Percentiles rank a stretch among this genome's conserved stretches.
phyloP scores from a whole-genome alignment of 441 rosid species.

The Lepidium campestre region DNA sequence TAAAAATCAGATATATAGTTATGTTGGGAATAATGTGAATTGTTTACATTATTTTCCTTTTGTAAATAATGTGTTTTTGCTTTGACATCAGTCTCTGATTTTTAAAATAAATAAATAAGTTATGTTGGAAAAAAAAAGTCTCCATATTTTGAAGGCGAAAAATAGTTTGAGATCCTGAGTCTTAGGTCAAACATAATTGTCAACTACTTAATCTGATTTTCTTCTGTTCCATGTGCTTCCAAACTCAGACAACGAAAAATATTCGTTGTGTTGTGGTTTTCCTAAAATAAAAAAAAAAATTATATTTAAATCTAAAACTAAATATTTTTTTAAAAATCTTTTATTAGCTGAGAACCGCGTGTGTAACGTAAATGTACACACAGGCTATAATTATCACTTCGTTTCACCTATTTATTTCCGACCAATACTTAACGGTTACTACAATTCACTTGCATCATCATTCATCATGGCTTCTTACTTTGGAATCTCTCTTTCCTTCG shows the following conservation, averaged over 20 bases:
- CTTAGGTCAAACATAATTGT: conserved; percentile 23
- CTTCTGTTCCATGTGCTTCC: conserved; percentile 3
- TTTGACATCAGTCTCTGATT: too few relatives aligned
- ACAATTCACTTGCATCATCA: conserved; percentile 6
- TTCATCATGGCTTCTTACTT: conserved; percentile 14
- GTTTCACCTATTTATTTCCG: conserved; percentile 8
- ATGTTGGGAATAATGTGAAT: too few relatives aligned
- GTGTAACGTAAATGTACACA: background rate
- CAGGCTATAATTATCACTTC: conserved; percentile 18
- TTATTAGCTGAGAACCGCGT: background rate
- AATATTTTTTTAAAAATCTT: too few relatives aligned
- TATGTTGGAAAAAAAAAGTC: too few relatives aligned
- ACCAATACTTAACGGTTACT: conserved; percentile 10
- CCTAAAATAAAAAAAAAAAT: background rate
- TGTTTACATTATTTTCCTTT: too few relatives aligned
- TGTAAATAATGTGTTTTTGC: too few relatives aligned
- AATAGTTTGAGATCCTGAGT: conserved; percentile 7
- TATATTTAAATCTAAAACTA: too few relatives aligned
- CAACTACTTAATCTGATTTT: conserved; percentile 13
- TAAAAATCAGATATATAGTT: too few relatives aligned
- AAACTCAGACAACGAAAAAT: conserved; percentile 11
- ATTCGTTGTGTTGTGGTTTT: background rate
- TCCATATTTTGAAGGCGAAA: background rate
- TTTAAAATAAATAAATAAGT: too few relatives aligned
- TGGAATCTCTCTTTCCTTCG: conserved; percentile 20